Evolutionary conservation across 257 asterid genomes (phyloP).

Genomic region (Scutellaria minor): DNA sequence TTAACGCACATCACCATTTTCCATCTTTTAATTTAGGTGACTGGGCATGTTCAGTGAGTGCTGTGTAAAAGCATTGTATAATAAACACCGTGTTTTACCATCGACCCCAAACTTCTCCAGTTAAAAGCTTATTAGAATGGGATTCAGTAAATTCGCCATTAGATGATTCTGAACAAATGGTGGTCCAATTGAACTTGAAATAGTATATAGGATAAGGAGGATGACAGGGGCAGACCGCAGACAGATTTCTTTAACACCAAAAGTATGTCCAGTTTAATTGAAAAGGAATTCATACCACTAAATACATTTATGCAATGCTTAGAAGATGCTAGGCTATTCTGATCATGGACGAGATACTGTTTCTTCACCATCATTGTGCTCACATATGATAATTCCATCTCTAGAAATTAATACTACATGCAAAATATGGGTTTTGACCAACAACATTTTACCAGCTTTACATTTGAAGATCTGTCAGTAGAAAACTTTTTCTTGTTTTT

Average conservation of each 20-base stretch:
- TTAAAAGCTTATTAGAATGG: neutral
- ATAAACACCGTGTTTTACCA: neutral
- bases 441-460: neutral
- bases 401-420: neutral
- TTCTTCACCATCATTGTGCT: no score
- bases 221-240: neutral
- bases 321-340: neutral
- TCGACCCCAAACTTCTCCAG: constrained; percentile 9
- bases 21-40: neutral
- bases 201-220: constrained; percentile 8
- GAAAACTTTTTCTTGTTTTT: neutral
- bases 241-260: neutral
- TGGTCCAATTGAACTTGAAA: neutral
- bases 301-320: neutral
- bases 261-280: neutral
- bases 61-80: neutral
- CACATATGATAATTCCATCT: neutral
- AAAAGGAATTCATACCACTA: neutral
- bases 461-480: neutral
- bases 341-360: neutral
- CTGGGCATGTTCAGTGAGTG: neutral
- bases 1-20: neutral
- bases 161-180: neutral
- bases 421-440: neutral
- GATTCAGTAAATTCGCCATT: neutral